Evolutionary conservation across 768 basidiomycete species (phyloP).

Genomic region (Mrakia blollopis): DNA sequence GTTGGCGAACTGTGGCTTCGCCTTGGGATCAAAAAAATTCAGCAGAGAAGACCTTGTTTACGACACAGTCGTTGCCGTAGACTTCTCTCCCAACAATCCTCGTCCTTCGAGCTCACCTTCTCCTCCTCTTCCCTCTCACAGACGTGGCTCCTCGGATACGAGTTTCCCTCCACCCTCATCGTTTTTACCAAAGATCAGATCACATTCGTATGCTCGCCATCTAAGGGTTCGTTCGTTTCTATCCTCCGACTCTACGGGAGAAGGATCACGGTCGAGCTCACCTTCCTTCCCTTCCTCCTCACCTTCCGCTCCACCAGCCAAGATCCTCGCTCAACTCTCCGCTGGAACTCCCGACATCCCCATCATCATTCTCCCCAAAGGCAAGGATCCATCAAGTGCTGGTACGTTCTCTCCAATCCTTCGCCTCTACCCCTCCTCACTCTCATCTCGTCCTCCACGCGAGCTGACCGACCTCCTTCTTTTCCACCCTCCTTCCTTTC

Average conservation of each 20-base stretch:
- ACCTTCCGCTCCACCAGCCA: conserved; percentile 53
- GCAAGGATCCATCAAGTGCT: conserved; percentile 21
- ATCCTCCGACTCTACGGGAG: background rate
- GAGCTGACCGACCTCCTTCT: background rate
- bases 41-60: background rate
- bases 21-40: no score
- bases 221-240: conserved; percentile 60
- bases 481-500: background rate
- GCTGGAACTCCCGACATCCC: conserved; percentile 36
- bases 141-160: conserved; percentile 97
- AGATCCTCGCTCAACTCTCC: conserved; percentile 74
- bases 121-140: conserved; percentile 40
- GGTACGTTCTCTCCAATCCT: conserved; percentile 2
- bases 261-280: background rate
- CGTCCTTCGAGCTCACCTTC: background rate
- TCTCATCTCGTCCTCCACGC: background rate
- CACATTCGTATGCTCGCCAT: conserved; percentile 74
- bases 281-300: background rate
- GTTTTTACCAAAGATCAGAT: conserved; percentile 74
- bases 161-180: conserved; percentile 90
- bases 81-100: no score
- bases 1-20: no score
- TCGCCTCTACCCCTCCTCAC: background rate
- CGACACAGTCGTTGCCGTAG: background rate
- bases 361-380: conserved; percentile 26